Evolutionary conservation across 2,329 filamentous ascomycete genomes (phyloP).

Genomic region (Trichophyton rubrum): DNA sequence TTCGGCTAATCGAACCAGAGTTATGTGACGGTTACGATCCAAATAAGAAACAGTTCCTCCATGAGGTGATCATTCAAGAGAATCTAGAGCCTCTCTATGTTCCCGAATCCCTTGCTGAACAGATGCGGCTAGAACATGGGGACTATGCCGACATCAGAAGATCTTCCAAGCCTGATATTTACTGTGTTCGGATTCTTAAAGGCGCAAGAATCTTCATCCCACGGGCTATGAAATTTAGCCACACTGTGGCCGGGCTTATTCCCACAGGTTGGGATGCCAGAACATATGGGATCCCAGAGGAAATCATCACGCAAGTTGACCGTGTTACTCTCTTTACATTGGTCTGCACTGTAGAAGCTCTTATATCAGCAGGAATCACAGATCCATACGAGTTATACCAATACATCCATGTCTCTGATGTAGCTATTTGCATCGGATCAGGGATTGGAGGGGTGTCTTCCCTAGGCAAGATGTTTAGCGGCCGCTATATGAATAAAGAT

Average conservation of each 20-base stretch:
- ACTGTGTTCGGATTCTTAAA: constrained; percentile 14
- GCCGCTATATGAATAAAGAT: constrained; percentile 20
- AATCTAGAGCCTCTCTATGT: constrained; percentile 26
- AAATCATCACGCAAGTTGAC: constrained; percentile 27
- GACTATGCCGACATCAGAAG: constrained; percentile 19
- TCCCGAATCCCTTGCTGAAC: constrained; percentile 20
- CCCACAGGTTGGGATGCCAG: constrained; percentile 26
- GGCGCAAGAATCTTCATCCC: constrained; percentile 25
- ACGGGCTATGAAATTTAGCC: constrained; percentile 19
- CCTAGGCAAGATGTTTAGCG: constrained; percentile 21
- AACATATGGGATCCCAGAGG: constrained; percentile 26
- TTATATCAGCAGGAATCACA: constrained; percentile 24
- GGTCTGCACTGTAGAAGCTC: constrained; percentile 23
- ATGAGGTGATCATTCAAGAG: constrained; percentile 24
- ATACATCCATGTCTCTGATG: constrained; percentile 26
- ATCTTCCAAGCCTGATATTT: background rate
- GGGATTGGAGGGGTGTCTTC: constrained; percentile 20
- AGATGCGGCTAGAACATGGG: constrained; percentile 22
- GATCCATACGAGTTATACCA: constrained; percentile 22
- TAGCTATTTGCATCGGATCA: constrained; percentile 26
- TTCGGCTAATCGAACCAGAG: constrained; percentile 23
- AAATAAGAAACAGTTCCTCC: constrained; percentile 20
- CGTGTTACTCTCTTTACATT: constrained; percentile 25
- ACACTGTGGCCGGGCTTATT: constrained; percentile 24
- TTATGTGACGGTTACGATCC: constrained; percentile 17